A percentile compares a stretch with the other conserved stretches of the same genome.
Conservation (phyloP, 1,284 basidiomycete species). For the Boletus semigastroideus region DNA sequence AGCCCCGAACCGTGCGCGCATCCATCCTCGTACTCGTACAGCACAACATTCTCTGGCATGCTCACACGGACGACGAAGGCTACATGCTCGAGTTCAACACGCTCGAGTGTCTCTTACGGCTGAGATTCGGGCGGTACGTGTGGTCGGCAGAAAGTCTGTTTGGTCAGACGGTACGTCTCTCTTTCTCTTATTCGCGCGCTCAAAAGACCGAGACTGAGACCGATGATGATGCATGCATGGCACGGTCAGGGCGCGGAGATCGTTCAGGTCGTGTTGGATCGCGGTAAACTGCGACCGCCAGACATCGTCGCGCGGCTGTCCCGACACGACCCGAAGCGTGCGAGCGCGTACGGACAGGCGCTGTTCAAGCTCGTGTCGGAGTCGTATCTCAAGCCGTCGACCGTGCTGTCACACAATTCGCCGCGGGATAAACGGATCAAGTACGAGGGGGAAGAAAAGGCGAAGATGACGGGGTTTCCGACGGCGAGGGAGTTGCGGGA, state of each 20-base stretch:
- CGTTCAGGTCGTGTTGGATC: slow-evolving; percentile 74
- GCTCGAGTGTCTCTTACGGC: slow-evolving; percentile 74
- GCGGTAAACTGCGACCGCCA: slow-evolving; percentile 81
- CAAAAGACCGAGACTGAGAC: background rate
- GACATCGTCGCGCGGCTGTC: slow-evolving; percentile 64
- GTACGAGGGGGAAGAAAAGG: slow-evolving; percentile 73
- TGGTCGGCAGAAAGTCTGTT: slow-evolving; percentile 70
- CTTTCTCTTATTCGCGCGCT: no score
- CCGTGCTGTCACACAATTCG: slow-evolving; percentile 68
- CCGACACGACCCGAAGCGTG: slow-evolving; percentile 60
- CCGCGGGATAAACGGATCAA: slow-evolving; percentile 73
- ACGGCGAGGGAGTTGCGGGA: slow-evolving; percentile 73
- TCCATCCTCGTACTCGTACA: slow-evolving; percentile 85
- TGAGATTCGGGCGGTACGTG: slow-evolving; percentile 81
- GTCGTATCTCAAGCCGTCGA: slow-evolving; percentile 72
- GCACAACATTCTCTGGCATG: slow-evolving; percentile 89
- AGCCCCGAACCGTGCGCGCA: slow-evolving; percentile 68
- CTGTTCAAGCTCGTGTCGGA: slow-evolving; percentile 65
- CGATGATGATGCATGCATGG: background rate
- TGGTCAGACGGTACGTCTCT: slow-evolving; percentile 61
- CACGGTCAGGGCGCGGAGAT: slow-evolving; percentile 65
- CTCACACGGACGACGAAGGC: slow-evolving; percentile 68
- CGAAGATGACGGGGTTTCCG: slow-evolving; percentile 68
- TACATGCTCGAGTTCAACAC: slow-evolving; percentile 80
- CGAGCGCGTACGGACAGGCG: slow-evolving; percentile 52